A percentile compares a stretch with the other conserved stretches of the same genome.
Conservation (phyloP, 192 early-diverging fungal genomes). For the Martensiomyces pterosporus region DNA sequence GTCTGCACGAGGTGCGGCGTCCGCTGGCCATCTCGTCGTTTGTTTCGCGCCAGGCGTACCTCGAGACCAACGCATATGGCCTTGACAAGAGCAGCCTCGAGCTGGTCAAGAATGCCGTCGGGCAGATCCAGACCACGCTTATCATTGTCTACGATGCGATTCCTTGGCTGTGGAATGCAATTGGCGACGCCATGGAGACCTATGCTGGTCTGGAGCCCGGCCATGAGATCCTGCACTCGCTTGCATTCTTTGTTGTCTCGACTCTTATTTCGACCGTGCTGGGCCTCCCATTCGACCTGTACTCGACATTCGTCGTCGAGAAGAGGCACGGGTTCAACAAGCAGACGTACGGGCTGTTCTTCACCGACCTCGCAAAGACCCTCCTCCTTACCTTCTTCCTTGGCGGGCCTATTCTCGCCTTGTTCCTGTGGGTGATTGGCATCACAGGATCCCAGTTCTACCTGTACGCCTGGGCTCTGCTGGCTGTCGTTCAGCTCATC, state of each 20-base stretch:
- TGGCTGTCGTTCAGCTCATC: conserved; percentile 71
- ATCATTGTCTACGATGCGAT: conserved; percentile 67
- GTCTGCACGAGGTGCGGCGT: conserved; percentile 59
- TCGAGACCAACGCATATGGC: conserved; percentile 80
- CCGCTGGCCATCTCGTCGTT: conserved; percentile 70
- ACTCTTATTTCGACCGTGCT: conserved; percentile 59
- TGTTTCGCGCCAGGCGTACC: conserved; percentile 72
- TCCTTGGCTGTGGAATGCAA: conserved; percentile 67
- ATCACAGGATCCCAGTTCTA: conserved; percentile 81
- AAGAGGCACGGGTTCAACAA: conserved; percentile 96
- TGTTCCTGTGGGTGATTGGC: conserved; percentile 77
- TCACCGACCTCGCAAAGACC: conserved; percentile 75
- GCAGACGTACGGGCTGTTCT: conserved; percentile 72
- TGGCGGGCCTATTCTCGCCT: conserved; percentile 73
- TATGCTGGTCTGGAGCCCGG: conserved; percentile 57
- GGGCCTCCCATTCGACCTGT: conserved; percentile 76
- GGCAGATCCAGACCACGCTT: conserved; percentile 61
- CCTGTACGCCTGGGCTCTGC: conserved; percentile 87
- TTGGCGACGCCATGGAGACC: conserved; percentile 52
- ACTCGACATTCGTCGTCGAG: conserved; percentile 94
- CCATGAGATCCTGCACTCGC: conserved; percentile 80
- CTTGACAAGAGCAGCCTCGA: conserved; percentile 77
- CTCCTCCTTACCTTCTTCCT: conserved; percentile 65
- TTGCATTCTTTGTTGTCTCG: conserved; percentile 67
- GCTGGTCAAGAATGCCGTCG: conserved; percentile 61